Evolutionary conservation across 2,329 filamentous ascomycete species (phyloP).

Genomic region (Albophoma yamanashiensis): DNA sequence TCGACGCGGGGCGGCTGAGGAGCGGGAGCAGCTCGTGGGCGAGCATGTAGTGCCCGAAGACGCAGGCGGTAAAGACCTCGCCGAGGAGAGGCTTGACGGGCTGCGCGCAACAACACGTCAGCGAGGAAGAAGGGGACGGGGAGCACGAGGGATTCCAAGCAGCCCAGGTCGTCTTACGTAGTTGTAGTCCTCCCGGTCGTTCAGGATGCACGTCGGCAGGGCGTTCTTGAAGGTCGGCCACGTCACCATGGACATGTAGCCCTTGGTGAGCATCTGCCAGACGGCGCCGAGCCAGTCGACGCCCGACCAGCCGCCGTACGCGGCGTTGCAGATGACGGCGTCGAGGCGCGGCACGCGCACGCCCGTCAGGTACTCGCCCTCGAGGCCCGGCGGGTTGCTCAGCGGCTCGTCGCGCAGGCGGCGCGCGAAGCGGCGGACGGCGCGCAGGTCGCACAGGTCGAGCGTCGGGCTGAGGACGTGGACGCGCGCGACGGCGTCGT

Average conservation of each 20-base stretch:
- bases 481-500: conserved; percentile 36
- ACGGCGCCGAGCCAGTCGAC: conserved; percentile 56
- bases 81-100: conserved; percentile 51
- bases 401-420: conserved; percentile 33
- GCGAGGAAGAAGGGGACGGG: background rate
- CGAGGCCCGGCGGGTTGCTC: conserved; percentile 29
- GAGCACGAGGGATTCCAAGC: background rate
- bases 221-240: conserved; percentile 71
- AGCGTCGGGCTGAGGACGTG: conserved; percentile 49
- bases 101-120: conserved; percentile 22
- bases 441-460: conserved; percentile 48
- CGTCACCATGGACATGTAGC: conserved; percentile 57
- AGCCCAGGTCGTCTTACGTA: conserved; percentile 21
- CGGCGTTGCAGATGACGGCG: conserved; percentile 74
- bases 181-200: conserved; percentile 22
- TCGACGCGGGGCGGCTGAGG: conserved; percentile 37
- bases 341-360: conserved; percentile 62
- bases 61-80: conserved; percentile 79
- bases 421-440: conserved; percentile 37
- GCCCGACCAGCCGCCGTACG: conserved; percentile 78
- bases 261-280: conserved; percentile 39
- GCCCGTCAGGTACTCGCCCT: conserved; percentile 25
- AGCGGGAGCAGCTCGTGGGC: conserved; percentile 70
- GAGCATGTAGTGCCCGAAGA: conserved; percentile 92
- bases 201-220: conserved; percentile 32